Conservation (phyloP, 1,139 yeast species). For the Sugiyamaella pinicola region DNA sequence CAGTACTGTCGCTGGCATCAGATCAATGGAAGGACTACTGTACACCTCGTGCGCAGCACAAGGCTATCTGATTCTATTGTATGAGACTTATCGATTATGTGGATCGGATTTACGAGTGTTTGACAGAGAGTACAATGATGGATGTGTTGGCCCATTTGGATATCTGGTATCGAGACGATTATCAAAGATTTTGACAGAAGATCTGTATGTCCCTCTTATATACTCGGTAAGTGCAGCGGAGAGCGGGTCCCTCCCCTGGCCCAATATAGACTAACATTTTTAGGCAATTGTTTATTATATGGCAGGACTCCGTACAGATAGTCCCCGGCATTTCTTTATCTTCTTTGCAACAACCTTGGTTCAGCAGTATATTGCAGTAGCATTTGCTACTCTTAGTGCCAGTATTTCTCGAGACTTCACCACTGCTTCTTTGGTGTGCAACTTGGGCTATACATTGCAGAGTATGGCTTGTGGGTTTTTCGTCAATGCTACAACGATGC, state of each 20-base stretch:
- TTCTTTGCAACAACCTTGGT: constrained; percentile 63
- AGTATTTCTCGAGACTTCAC: constrained; percentile 67
- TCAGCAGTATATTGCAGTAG: constrained; percentile 58
- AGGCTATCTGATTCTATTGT: constrained; percentile 67
- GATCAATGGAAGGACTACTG: constrained; percentile 64
- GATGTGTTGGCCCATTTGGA: constrained; percentile 66
- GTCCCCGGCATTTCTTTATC: constrained; percentile 55
- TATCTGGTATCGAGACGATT: constrained; percentile 68
- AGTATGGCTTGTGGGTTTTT: constrained; percentile 83
- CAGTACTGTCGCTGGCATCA: constrained; percentile 62
- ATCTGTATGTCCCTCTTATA: constrained; percentile 60
- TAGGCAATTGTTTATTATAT: constrained; percentile 63
- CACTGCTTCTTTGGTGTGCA: constrained; percentile 62
- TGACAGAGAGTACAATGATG: constrained; percentile 74
- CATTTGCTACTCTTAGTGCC: constrained; percentile 58
- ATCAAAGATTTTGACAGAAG: constrained; percentile 69
- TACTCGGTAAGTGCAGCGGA: constrained; percentile 46
- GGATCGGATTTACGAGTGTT: constrained; percentile 66
- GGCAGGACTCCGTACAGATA: constrained; percentile 66
- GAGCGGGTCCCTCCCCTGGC: background rate
- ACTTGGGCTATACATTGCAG: constrained; percentile 68
- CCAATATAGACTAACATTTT: constrained; percentile 7
- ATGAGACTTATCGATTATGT: constrained; percentile 76
- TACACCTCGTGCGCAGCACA: constrained; percentile 68
- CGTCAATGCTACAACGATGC: constrained; percentile 71